phyloP scores from a whole-genome alignment of 1,284 basidiomycete species.

The Afroboletus lepidellus region DNA sequence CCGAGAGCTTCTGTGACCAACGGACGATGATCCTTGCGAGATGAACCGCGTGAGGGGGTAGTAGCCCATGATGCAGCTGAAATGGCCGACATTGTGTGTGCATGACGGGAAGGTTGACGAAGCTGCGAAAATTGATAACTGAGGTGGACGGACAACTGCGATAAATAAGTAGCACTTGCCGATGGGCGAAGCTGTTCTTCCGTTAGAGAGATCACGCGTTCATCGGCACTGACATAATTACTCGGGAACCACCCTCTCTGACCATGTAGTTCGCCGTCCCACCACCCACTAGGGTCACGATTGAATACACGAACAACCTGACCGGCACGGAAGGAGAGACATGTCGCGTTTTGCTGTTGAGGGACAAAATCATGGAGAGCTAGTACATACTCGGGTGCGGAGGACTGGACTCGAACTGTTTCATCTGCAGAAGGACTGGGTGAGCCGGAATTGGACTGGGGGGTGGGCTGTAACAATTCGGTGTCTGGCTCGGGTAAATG shows the following conservation, averaged over 20 bases:
- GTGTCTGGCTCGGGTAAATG: constrained; percentile 31
- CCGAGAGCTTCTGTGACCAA: constrained; percentile 45
- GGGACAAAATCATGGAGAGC: constrained; percentile 88
- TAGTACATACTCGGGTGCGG: constrained; percentile 64
- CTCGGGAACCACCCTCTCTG: constrained; percentile 98
- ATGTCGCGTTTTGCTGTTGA: constrained; percentile 70
- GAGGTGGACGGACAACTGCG: background rate
- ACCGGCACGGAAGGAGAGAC: constrained; percentile 85
- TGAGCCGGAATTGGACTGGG: constrained; percentile 24
- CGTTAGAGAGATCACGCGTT: constrained; percentile 47
- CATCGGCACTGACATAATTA: constrained; percentile 75
- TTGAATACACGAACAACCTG: constrained; percentile 90
- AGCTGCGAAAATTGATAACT: constrained; percentile 15
- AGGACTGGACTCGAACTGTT: constrained; percentile 39
- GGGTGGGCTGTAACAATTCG: constrained; percentile 6
- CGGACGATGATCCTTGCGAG: constrained; percentile 42
- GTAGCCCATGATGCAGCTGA: constrained; percentile 58
- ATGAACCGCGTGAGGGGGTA: constrained; percentile 36
- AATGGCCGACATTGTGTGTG: constrained; percentile 47
- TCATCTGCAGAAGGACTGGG: constrained; percentile 43
- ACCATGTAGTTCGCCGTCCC: constrained; percentile 92
- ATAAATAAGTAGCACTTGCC: constrained; percentile 38
- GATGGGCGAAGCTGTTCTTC: constrained; percentile 49
- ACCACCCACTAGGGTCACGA: constrained; percentile 91
- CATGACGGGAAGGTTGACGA: constrained; percentile 38